Percentiles rank a stretch among this genome's conserved stretches.
Conservation (phyloP, 441 rosid species). For the Aquilaria agallochum region DNA sequence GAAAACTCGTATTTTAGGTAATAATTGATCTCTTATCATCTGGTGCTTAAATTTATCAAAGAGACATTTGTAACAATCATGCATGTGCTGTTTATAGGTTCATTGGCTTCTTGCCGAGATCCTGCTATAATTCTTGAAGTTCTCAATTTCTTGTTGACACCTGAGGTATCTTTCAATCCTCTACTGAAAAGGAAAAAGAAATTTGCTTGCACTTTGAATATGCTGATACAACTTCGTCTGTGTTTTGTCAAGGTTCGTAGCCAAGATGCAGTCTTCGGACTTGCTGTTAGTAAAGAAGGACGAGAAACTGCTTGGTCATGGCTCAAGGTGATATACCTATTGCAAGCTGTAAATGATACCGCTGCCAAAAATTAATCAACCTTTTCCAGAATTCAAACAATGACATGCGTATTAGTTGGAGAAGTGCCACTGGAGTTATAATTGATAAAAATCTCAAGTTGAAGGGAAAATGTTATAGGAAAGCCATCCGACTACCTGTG, state of each 20-base stretch:
- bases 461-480: too few relatives aligned
- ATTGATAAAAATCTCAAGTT: too few relatives aligned
- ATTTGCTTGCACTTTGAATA: conserved; percentile 7
- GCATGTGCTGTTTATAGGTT: conserved; percentile 39
- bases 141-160: conserved; percentile 69
- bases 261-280: conserved; percentile 63
- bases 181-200: neutral
- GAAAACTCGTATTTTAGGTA: conserved; percentile 89
- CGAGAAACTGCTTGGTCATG: conserved; percentile 75
- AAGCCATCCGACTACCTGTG: too few relatives aligned
- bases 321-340: conserved; percentile 42
- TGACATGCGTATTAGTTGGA: too few relatives aligned
- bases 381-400: too few relatives aligned
- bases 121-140: conserved; percentile 55
- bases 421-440: too few relatives aligned
- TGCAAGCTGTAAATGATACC: too few relatives aligned
- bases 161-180: conserved; percentile 52
- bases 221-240: conserved; percentile 1
- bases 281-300: conserved; percentile 52
- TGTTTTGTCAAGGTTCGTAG: conserved; percentile 59
- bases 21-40: conserved; percentile 1
- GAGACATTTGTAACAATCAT: conserved; percentile 1
- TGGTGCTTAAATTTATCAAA: conserved; percentile 7
- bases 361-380: too few relatives aligned
- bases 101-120: conserved; percentile 70